These are phyloP conservation scores for Arthroderma sp. DNA, from an alignment of 2,329 filamentous ascomycete species.

Conservation along the genomic window DNA sequence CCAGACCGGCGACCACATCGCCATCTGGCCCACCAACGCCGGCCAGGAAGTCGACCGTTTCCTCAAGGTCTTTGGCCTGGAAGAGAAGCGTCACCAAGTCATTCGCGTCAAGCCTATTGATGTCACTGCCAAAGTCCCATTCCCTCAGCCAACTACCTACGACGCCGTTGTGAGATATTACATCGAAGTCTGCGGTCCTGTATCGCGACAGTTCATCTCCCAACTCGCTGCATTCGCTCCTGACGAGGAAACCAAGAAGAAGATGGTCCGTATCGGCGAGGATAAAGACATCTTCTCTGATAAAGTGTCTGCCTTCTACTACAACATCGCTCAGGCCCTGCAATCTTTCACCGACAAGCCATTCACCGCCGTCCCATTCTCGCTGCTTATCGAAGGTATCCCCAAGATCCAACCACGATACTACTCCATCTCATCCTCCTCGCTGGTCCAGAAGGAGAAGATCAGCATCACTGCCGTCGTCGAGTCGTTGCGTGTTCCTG, in stretches of 20 bases:
- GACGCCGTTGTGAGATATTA: constrained; percentile 90
- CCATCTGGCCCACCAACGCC: constrained; percentile 91
- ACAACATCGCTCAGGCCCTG: constrained; percentile 82
- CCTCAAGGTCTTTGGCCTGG: constrained; percentile 63
- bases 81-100: constrained; percentile 65
- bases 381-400: constrained; percentile 82
- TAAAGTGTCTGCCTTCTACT: constrained; percentile 66
- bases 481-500: constrained; percentile 66
- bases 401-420: constrained; percentile 95
- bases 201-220: constrained; percentile 89
- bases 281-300: constrained; percentile 95
- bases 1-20: constrained; percentile 94
- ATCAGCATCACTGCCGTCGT: constrained; percentile 93
- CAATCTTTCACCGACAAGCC: constrained; percentile 59
- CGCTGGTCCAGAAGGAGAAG: constrained; percentile 82
- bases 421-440: constrained; percentile 98
- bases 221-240: constrained; percentile 82
- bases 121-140: constrained; percentile 90
- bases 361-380: constrained; percentile 83
- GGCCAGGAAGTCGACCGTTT: constrained; percentile 87
- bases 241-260: constrained; percentile 68
- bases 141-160: constrained; percentile 93
- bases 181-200: constrained; percentile 87
- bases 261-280: constrained; percentile 75
- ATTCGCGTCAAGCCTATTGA: constrained; percentile 85